Conservation (phyloP, 176 grass and related monocot genomes). For the Oryza punctata region DNA sequence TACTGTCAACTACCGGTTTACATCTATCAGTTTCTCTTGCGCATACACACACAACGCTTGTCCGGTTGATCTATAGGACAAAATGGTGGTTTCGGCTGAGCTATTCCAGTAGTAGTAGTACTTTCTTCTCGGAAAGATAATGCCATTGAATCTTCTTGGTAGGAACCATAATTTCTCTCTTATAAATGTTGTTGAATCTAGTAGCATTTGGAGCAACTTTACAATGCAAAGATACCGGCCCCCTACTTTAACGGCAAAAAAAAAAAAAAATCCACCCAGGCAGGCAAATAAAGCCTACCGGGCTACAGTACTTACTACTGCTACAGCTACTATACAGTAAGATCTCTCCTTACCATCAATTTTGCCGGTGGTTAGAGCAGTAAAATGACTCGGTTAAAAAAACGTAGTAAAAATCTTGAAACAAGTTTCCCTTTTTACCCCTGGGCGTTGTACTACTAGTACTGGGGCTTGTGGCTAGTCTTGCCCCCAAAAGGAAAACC, state of each 20-base stretch:
- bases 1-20: neutral
- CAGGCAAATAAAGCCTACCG: neutral
- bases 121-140: neutral
- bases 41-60: neutral
- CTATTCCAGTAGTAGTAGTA: neutral
- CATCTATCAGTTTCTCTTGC: too few species aligned
- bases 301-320: neutral
- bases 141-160: neutral
- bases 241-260: neutral
- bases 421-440: slow-evolving; percentile 8
- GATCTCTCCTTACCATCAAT: neutral
- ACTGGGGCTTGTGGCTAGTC: neutral
- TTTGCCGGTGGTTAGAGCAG: neutral
- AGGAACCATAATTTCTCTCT: neutral
- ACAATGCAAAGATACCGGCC: slow-evolving; percentile 14
- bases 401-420: neutral
- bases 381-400: neutral
- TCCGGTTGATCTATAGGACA: neutral
- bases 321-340: neutral
- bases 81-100: neutral
- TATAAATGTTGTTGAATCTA: neutral
- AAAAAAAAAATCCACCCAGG: neutral
- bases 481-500: slow-evolving; percentile 75
- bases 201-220: slow-evolving; percentile 20
- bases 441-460: neutral